Base-by-base conservation (phyloP, 2,329 filamentous ascomycete genomes). In the Curvularia hawaiiensis region DNA sequence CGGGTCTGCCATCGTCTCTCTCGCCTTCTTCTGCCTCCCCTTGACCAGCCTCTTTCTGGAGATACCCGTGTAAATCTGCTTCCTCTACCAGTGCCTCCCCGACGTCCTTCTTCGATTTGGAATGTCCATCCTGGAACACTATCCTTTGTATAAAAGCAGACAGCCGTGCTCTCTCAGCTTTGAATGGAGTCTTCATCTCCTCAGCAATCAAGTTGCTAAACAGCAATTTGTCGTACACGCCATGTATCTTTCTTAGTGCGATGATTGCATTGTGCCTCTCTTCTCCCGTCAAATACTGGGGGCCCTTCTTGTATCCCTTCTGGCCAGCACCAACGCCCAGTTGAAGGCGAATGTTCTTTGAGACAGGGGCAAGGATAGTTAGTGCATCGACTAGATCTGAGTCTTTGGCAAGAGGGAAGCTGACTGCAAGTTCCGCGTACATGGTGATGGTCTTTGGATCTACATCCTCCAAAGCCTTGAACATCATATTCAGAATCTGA, bases 401-500 rank as follows among this genome's bases (percentile, higher is more conserved):
- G 10, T 67, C 72, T 33, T 63, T 74, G 31, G 67, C 70, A 4
- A 69, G 57, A 2, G 74, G 73, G 26, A 72, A 73, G 0, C 35
- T 53, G 16, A 61, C 41, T 11, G 66, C 71, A 24, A 76, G 66
- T 2, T 71, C 67, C 26, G 71, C 71, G 49, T 73, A 76, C 65
- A 68, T 70, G 33, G 52, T 53, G 14, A 69, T 66, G 6, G 66
- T 58, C 50, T 72, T 75, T 3, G 69, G 26, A 51, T 76, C 73
- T 9, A 59, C 66, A 45, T 76, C 70, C 38, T 68, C 67, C 10
- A 74, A 59, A 1, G 61, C 61, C 11, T 59, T 52, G 11, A 49
- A 60, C 72, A 75, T 75, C 30, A 66, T 62, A 11, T 87, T 80
- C 30, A 97, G 78, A 26, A 96, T 80, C 50, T 80, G 75, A 50